Evolutionary conservation across 345 rosid species (phyloP).

Genomic region (Populus deltoides): DNA sequence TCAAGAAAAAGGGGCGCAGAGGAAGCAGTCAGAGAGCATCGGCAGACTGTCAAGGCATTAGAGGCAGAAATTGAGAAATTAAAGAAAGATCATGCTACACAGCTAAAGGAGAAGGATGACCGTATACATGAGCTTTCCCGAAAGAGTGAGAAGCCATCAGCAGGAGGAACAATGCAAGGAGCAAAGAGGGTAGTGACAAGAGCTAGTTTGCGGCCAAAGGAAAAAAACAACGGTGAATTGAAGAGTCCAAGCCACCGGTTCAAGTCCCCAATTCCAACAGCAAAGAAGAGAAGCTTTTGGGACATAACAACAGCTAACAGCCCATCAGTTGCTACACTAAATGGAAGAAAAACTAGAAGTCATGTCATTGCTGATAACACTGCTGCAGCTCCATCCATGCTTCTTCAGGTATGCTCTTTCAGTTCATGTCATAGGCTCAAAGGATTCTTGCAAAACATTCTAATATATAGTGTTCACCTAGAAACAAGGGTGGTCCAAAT

Average conservation of each 20-base stretch:
- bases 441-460: no score
- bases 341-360: constrained; percentile 77
- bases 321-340: constrained; percentile 51
- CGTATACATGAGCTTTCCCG: constrained; percentile 47
- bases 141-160: constrained; percentile 47
- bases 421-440: no score
- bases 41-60: constrained; percentile 54
- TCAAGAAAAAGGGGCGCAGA: constrained; percentile 49
- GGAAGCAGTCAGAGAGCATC: constrained; percentile 56
- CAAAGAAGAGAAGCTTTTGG: constrained; percentile 89
- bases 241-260: constrained; percentile 83
- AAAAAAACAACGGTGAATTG: constrained; percentile 42
- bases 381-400: constrained; percentile 68
- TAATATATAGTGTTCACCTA: no score
- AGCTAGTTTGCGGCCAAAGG: constrained; percentile 63
- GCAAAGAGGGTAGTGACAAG: constrained; percentile 53
- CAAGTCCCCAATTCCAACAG: constrained; percentile 63
- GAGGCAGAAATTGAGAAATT: constrained; percentile 72
- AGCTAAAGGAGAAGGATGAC: constrained; percentile 77
- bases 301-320: constrained; percentile 72
- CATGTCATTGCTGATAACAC: constrained; percentile 49
- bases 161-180: constrained; percentile 27
- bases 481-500: no score
- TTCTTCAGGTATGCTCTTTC: constrained; percentile 67
- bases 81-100: constrained; percentile 67